Evolutionary conservation across 2,329 filamentous ascomycete species (phyloP).

Genomic region (Pestalotiopsis sp.): DNA sequence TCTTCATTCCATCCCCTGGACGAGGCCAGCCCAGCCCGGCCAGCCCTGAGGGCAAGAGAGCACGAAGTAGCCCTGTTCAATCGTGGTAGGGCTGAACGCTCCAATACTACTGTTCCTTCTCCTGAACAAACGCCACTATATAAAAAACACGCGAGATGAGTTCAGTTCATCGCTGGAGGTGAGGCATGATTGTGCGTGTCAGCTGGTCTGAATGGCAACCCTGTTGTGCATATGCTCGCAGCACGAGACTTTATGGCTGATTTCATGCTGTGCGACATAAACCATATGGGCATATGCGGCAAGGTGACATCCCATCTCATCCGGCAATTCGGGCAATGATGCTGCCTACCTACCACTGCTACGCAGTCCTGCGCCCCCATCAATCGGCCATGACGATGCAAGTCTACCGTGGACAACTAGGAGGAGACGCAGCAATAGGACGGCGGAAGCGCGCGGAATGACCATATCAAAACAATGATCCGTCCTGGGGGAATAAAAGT

Average conservation of each 20-base stretch:
- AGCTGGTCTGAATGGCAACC: neutral
- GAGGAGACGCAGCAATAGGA: neutral
- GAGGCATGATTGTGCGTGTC: neutral
- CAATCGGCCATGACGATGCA: neutral
- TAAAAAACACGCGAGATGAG: neutral
- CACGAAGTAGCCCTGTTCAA: constrained; percentile 3
- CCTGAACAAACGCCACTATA: neutral
- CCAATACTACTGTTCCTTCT: neutral
- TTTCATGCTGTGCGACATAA: constrained; percentile 1
- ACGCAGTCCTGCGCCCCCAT: no score
- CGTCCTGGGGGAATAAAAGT: neutral
- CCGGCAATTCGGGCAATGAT: neutral
- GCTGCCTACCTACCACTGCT: neutral
- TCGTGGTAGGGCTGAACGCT: constrained; percentile 11
- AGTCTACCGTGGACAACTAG: neutral
- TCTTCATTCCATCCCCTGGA: neutral
- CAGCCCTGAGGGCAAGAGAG: neutral
- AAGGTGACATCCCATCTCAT: neutral
- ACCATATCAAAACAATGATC: neutral
- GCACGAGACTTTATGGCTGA: neutral
- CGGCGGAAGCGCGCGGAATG: neutral
- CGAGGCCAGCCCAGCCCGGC: no score
- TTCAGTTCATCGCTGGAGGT: neutral
- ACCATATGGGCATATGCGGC: constrained; percentile 11
- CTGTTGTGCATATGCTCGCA: neutral